Evolutionary conservation across 495 filamentous ascomycete genomes (phyloP).

Genomic region (Sordaria brevicollis): DNA sequence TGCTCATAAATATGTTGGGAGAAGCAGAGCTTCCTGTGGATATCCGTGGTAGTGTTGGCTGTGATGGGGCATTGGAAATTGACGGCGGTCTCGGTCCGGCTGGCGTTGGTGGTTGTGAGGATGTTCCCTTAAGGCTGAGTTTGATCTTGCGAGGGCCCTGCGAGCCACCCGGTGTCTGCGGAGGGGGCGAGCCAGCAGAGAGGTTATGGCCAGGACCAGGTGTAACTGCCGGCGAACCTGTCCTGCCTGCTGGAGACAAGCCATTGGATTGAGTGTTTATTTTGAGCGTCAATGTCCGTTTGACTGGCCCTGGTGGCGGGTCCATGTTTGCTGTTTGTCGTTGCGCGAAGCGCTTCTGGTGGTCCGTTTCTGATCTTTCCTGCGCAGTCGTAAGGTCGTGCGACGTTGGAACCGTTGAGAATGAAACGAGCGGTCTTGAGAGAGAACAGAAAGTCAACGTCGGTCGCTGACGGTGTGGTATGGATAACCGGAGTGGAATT

Average conservation of each 20-base stretch:
- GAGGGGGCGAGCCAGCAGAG: slow-evolving; percentile 15
- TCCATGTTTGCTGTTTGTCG: slow-evolving; percentile 2
- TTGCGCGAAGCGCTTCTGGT: not conserved
- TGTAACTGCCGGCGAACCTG: not conserved
- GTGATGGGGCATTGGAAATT: not conserved
- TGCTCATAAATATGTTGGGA: slow-evolving; percentile 29
- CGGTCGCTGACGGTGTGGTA: not conserved
- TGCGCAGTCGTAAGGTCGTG: not conserved
- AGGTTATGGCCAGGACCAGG: slow-evolving; percentile 2
- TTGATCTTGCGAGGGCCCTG: slow-evolving; percentile 39
- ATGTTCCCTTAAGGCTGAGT: slow-evolving; percentile 29
- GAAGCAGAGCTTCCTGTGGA: slow-evolving; percentile 3
- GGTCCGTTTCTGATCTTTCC: not conserved
- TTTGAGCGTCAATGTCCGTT: slow-evolving; percentile 15
- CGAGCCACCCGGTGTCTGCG: slow-evolving; percentile 24
- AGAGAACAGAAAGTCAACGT: not conserved
- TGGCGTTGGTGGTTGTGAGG: slow-evolving; percentile 37
- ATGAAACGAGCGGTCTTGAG: not conserved
- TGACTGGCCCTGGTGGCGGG: slow-evolving; percentile 7
- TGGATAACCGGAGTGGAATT: not conserved
- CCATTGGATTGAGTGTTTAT: slow-evolving; percentile 6
- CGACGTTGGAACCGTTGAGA: not conserved
- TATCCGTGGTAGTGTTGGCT: not conserved
- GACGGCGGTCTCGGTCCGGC: slow-evolving; percentile 17
- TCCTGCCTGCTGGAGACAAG: not conserved